A percentile compares a stretch with the other conserved stretches of the same genome.
Conservation (phyloP, 2,329 filamentous ascomycete species). For the Sclerotinia borealis region DNA sequence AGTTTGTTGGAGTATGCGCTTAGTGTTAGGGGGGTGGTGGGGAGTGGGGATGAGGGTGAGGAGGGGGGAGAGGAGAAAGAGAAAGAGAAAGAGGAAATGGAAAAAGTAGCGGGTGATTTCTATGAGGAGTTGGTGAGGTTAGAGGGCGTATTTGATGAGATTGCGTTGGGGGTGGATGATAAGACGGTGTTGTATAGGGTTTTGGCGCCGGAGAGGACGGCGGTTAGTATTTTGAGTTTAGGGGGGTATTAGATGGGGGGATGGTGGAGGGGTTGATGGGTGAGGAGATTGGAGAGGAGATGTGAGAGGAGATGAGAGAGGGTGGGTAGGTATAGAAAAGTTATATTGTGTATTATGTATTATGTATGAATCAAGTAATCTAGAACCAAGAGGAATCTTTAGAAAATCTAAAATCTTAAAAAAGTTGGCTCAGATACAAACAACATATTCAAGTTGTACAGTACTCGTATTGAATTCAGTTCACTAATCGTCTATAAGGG, state of each 20-base stretch:
- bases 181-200: background rate
- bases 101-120: background rate
- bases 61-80: background rate
- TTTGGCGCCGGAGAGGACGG: slow-evolving; percentile 2
- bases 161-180: slow-evolving; percentile 6
- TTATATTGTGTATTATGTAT: no score
- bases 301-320: no score
- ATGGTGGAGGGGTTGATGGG: background rate
- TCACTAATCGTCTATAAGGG: no score
- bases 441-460: no score
- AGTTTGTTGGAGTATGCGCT: slow-evolving; percentile 1
- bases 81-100: background rate
- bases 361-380: no score
- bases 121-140: slow-evolving; percentile 8
- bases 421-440: no score
- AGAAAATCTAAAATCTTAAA: no score
- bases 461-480: no score
- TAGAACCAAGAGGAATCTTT: no score
- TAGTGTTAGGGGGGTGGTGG: background rate
- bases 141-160: background rate
- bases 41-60: background rate
- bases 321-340: no score
- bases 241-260: background rate
- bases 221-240: slow-evolving; percentile 10
- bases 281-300: no score